Evolutionary conservation across 23 red algal genomes (phyloP), one percentile per base, ranked within the genome.

Genomic region (Gracilaria caudata): DNA sequence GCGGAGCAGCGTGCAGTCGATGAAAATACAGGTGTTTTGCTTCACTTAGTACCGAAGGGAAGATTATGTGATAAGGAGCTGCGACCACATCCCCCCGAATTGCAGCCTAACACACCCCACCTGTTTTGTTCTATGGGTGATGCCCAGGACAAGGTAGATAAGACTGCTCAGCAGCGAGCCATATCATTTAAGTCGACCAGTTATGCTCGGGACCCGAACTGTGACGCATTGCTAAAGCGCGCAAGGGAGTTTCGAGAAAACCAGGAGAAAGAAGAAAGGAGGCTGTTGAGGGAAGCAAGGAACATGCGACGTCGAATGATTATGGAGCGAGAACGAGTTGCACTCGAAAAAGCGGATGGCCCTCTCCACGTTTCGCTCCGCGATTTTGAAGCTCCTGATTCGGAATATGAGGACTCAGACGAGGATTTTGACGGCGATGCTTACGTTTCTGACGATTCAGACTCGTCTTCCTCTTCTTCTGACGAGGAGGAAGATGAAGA

Each of bases 1-100:
- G 65, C 40, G 35, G 10, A 86, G 23, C 58, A 83, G 38, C 65
- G 73, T 7, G 71, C 86, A 26, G 57, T 92, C 8, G 81, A 91
- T 77, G 83, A 81, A 53, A 55, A 32, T 37, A 88, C 86, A 34
- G 76, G 88, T 21, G 24, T 68, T 51, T 70, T 83, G 71, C 49
- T 86, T 56, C 88, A 97, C 56, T 24, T 81, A 28, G 58, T 81
- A 19, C 73, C 83, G n/a, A 60, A 58, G 12, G 88, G 88, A 29
- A 76, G 72, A n/a, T 82, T 97, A 24, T 97, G 94, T 58, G 89
- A 97, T 43, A 77, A 83, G 35, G 59, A 92, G 32, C 63, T 92
- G 38, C 28, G 60, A 23, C 84, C 88, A 23, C 87, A 97, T 72
- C 94, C 94, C 26, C 58, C 88, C 5, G 83, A 86, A 43, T 68